Evolutionary conservation across 805 yeast genomes (phyloP).

Genomic region (Hanseniaspora taiwanica): DNA sequence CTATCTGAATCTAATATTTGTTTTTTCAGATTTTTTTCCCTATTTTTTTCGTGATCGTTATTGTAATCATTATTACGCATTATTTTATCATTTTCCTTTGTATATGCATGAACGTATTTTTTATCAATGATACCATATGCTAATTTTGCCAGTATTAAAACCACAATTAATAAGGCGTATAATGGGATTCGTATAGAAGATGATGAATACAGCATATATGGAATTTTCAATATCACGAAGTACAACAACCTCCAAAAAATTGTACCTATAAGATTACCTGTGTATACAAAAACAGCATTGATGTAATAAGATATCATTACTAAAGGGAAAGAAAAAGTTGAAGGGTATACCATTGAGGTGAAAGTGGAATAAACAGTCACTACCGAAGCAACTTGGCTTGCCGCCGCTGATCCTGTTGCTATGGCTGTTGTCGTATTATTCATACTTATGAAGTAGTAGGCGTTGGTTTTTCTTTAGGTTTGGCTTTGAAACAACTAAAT

Average conservation of each 20-base stretch:
- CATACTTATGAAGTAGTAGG: no score
- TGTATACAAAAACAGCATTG: background rate
- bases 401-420: no score
- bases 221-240: background rate
- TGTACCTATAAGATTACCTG: background rate
- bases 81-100: background rate
- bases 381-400: no score
- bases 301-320: background rate
- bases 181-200: background rate
- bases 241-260: background rate
- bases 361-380: no score
- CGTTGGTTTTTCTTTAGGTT: no score
- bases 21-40: background rate
- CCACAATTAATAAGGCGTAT: background rate
- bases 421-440: no score
- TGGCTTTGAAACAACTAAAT: no score
- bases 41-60: background rate
- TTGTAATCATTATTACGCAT: background rate
- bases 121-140: background rate
- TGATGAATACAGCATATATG: background rate
- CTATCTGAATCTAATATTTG: background rate
- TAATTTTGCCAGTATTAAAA: background rate
- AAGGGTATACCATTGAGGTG: no score
- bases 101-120: background rate
- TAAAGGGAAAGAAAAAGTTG: background rate